Evolutionary conservation across 169 alveolate species (phyloP).

Genomic region (Cryptosporidium parvum): DNA sequence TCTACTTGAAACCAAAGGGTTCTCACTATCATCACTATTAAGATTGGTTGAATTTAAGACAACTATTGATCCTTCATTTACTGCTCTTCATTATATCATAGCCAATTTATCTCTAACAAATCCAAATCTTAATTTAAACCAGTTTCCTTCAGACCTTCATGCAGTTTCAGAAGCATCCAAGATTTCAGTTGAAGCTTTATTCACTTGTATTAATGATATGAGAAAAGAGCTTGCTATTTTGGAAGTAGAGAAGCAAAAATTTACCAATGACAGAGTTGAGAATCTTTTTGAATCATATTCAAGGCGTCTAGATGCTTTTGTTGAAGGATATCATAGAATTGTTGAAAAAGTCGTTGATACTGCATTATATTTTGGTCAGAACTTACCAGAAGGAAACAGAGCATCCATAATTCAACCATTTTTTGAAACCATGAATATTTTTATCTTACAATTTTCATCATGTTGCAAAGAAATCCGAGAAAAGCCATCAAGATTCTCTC

Average conservation of each 20-base stretch:
- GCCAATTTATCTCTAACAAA: slow-evolving; percentile 70
- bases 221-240: slow-evolving; percentile 51
- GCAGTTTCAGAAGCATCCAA: slow-evolving; percentile 72
- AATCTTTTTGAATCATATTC: slow-evolving; percentile 65
- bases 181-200: slow-evolving; percentile 63
- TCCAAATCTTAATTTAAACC: slow-evolving; percentile 35
- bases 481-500: slow-evolving; percentile 46
- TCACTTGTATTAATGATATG: slow-evolving; percentile 57
- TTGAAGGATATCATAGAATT: slow-evolving; percentile 70
- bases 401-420: slow-evolving; percentile 55
- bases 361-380: slow-evolving; percentile 71
- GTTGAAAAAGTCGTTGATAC: slow-evolving; percentile 72
- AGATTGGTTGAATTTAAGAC: slow-evolving; percentile 79
- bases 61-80: slow-evolving; percentile 77
- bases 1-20: slow-evolving; percentile 78
- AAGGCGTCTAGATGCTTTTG: slow-evolving; percentile 64
- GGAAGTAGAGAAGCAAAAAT: slow-evolving; percentile 43
- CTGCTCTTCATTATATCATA: slow-evolving; percentile 78
- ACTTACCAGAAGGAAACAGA: slow-evolving; percentile 41
- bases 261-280: slow-evolving; percentile 73
- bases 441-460: slow-evolving; percentile 51
- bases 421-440: slow-evolving; percentile 66
- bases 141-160: slow-evolving; percentile 45
- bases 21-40: slow-evolving; percentile 73
- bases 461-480: slow-evolving; percentile 69